Evolutionary conservation across 2,329 filamentous ascomycete species (phyloP).

Genomic region (Fusarium incarnatum): DNA sequence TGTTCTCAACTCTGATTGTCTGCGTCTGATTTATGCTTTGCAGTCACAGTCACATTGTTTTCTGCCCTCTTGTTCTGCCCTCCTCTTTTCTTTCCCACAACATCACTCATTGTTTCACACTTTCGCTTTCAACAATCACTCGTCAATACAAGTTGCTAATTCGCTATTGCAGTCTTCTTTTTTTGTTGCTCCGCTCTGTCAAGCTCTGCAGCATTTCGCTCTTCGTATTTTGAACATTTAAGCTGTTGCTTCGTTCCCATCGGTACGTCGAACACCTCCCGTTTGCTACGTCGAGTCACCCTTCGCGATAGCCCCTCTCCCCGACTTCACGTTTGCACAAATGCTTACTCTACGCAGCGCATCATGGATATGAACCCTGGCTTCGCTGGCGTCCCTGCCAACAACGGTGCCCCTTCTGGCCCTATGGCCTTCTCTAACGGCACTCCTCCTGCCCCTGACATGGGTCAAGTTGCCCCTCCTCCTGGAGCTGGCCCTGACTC

Average conservation of each 20-base stretch:
- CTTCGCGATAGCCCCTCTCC: not conserved
- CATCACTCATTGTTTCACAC: not conserved
- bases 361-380: conserved; percentile 51
- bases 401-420: conserved; percentile 48
- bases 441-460: conserved; percentile 54
- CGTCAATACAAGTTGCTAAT: conserved; percentile 17
- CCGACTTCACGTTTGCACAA: not conserved
- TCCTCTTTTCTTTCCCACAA: conserved; percentile 1
- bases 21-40: not conserved
- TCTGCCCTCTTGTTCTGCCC: not conserved
- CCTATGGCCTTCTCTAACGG: conserved; percentile 55
- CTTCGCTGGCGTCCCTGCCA: conserved; percentile 48
- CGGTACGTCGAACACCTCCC: conserved; percentile 18
- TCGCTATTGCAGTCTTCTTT: conserved; percentile 24
- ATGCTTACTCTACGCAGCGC: conserved; percentile 38
- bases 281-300: not conserved
- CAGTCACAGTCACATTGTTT: not conserved
- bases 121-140: not conserved
- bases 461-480: conserved; percentile 51
- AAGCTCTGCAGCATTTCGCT: conserved; percentile 39
- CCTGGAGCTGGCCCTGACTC: conserved; percentile 56
- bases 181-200: conserved; percentile 37
- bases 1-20: conserved; percentile 5
- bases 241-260: conserved; percentile 34
- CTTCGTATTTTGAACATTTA: conserved; percentile 34